Evolutionary conservation across 2,329 filamentous ascomycete genomes (phyloP).

Genomic region (Plenodomus lindquistii): DNA sequence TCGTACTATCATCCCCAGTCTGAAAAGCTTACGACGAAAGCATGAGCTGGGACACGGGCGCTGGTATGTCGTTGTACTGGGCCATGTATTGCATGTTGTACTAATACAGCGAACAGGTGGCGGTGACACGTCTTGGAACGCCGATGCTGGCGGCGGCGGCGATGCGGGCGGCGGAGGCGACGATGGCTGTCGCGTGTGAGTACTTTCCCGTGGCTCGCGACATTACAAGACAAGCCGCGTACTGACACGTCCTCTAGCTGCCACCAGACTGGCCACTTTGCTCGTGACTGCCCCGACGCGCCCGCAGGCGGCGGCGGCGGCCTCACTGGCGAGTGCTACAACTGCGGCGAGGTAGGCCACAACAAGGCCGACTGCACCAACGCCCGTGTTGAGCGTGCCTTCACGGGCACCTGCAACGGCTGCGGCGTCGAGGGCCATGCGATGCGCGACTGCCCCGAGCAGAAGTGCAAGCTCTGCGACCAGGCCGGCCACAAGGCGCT

Average conservation of each 20-base stretch:
- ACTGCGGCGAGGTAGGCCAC: constrained; percentile 64
- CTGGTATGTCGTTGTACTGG: constrained; percentile 11
- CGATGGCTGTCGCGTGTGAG: constrained; percentile 49
- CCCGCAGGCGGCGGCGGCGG: constrained; percentile 31
- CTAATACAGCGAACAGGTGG: constrained; percentile 17
- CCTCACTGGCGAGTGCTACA: constrained; percentile 58
- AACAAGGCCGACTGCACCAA: constrained; percentile 66
- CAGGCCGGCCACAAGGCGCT: constrained; percentile 51
- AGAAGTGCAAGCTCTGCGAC: constrained; percentile 60
- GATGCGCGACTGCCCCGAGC: constrained; percentile 65
- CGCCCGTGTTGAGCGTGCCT: constrained; percentile 54
- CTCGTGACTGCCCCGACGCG: constrained; percentile 55
- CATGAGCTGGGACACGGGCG: constrained; percentile 29
- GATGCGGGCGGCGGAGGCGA: constrained; percentile 16
- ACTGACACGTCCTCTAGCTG: constrained; percentile 47
- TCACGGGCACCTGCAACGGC: constrained; percentile 63
- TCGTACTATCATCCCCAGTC: too few relatives aligned
- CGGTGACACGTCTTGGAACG: constrained; percentile 14
- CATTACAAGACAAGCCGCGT: neutral
- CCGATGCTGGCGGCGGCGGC: constrained; percentile 10
- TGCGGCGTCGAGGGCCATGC: constrained; percentile 60
- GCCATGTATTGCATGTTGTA: constrained; percentile 4
- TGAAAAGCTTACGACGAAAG: too few relatives aligned
- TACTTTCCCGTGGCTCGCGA: constrained; percentile 4
- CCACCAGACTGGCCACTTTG: constrained; percentile 49